Conservation (phyloP, 2,329 filamentous ascomycete species). For the Apiospora rasikravindrae region DNA sequence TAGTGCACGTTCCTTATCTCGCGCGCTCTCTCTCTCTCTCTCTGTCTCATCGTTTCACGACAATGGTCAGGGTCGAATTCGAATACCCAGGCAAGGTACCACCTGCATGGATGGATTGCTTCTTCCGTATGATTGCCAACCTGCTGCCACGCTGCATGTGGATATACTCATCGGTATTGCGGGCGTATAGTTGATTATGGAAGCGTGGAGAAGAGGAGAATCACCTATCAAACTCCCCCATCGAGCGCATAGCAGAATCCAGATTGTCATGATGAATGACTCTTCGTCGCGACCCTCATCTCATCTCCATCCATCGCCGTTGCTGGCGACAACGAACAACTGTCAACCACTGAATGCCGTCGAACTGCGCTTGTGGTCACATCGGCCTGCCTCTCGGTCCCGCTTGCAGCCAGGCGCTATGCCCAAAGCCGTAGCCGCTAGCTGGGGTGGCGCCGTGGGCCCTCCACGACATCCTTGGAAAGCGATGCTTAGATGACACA, state of each 20-base stretch:
- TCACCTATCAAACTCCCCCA: slow-evolving; percentile 8
- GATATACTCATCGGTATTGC: slow-evolving; percentile 3
- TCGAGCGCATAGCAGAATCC: neutral
- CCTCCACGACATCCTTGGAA: slow-evolving; percentile 17
- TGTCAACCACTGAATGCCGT: slow-evolving; percentile 2
- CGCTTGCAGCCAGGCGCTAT: slow-evolving; percentile 3
- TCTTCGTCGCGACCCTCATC: slow-evolving; percentile 16
- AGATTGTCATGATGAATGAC: slow-evolving; percentile 8
- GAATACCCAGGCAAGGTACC: slow-evolving; percentile 14
- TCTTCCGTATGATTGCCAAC: neutral
- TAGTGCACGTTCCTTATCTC: neutral
- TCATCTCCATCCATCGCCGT: neutral
- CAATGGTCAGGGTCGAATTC: neutral
- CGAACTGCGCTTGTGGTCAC: slow-evolving; percentile 18
- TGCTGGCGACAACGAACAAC: slow-evolving; percentile 14
- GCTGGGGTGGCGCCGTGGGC: slow-evolving; percentile 17
- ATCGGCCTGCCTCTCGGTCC: slow-evolving; percentile 9
- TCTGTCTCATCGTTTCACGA: neutral
- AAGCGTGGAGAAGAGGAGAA: neutral
- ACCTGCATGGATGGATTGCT: slow-evolving; percentile 11
- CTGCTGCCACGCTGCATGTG: slow-evolving; percentile 13
- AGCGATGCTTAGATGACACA: slow-evolving; percentile 18
- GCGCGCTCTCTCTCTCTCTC: neutral
- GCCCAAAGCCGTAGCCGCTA: slow-evolving; percentile 16
- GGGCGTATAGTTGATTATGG: slow-evolving; percentile 1